Conservation (phyloP, 257 asterid species). For the Nicotiana tomentosiformis region DNA sequence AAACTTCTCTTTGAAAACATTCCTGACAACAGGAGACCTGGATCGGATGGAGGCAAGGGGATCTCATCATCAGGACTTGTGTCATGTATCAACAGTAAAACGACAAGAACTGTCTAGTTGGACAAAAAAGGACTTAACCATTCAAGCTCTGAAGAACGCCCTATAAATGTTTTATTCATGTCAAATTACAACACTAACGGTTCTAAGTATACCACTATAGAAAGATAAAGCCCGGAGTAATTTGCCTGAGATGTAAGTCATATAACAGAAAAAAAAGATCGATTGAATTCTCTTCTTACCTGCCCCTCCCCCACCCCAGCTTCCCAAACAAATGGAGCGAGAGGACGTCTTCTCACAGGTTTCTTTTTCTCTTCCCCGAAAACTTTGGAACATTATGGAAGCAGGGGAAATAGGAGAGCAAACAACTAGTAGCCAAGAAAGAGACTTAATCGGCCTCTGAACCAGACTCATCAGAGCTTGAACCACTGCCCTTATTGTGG, state of each 20-base stretch:
- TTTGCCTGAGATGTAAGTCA: not conserved
- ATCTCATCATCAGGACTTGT: too few relatives aligned
- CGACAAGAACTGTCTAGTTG: not conserved
- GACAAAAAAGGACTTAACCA: not conserved
- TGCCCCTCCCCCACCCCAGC: not conserved
- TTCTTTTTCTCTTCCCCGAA: not conserved
- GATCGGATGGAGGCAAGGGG: too few relatives aligned
- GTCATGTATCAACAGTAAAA: not conserved
- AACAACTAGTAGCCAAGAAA: not conserved
- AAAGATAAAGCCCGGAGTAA: not conserved
- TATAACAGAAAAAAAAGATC: not conserved
- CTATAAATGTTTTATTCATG: not conserved
- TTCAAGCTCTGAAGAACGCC: not conserved
- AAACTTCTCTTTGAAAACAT: too few relatives aligned
- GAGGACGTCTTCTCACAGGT: not conserved
- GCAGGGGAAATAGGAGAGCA: not conserved
- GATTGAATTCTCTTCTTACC: not conserved
- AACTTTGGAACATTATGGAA: not conserved
- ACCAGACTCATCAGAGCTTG: slow-evolving; percentile 60
- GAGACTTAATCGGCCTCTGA: slow-evolving; percentile 44
- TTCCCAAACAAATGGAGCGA: not conserved
- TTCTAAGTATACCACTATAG: not conserved
- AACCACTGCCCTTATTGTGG: slow-evolving; percentile 29
- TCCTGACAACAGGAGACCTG: too few relatives aligned
- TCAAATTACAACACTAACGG: not conserved